Evolutionary conservation across 805 yeast genomes (phyloP).

Genomic region (Starmerella asiatica): DNA sequence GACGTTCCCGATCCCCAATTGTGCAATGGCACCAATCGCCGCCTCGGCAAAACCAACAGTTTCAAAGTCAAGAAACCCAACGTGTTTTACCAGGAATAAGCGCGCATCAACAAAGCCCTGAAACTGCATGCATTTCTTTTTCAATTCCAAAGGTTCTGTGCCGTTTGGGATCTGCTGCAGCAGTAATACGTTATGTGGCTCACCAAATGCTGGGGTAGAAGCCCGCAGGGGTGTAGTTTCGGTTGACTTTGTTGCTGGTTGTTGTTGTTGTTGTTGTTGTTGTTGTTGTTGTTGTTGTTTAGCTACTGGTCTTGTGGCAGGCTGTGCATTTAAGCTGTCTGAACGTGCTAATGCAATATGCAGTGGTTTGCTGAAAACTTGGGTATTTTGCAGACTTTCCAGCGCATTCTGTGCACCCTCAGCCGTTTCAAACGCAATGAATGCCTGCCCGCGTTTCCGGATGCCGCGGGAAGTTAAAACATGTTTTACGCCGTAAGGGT

Average conservation of each 20-base stretch:
- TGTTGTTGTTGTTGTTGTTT: neutral
- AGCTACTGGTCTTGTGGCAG: neutral
- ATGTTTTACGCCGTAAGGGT: constrained; percentile 36
- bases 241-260: constrained; percentile 26
- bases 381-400: constrained; percentile 28
- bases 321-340: too few species aligned
- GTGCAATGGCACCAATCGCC: constrained; percentile 2
- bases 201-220: constrained; percentile 11
- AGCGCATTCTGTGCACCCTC: constrained; percentile 37
- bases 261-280: neutral
- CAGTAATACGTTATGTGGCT: constrained; percentile 54
- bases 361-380: constrained; percentile 38
- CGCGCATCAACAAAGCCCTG: constrained; percentile 57
- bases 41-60: constrained; percentile 11
- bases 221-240: too few species aligned
- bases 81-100: constrained; percentile 47
- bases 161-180: constrained; percentile 48
- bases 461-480: constrained; percentile 47
- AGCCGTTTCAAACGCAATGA: constrained; percentile 40
- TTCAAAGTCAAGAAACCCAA: constrained; percentile 71
- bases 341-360: too few species aligned
- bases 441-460: constrained; percentile 73
- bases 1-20: constrained; percentile 7
- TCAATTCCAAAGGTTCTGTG: constrained; percentile 32
- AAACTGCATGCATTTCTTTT: constrained; percentile 34